Conservation (phyloP, 768 basidiomycete species). For the Rubroboletus pulcherrimus region DNA sequence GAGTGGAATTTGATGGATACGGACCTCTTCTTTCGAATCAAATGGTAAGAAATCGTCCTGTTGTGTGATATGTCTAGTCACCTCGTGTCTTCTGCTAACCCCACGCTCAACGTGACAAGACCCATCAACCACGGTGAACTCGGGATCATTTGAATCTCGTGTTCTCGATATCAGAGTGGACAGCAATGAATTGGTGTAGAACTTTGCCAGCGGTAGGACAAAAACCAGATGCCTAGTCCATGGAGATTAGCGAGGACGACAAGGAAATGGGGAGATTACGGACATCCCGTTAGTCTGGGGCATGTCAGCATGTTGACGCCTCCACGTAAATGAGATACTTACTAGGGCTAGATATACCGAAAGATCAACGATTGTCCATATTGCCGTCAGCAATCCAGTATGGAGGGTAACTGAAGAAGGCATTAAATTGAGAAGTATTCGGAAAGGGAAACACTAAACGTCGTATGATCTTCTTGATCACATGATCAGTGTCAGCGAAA, state of each 20-base stretch:
- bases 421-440: not conserved
- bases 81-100: constrained; percentile 13
- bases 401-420: constrained; percentile 35
- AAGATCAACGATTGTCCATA: constrained; percentile 34
- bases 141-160: constrained; percentile 13
- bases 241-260: not conserved
- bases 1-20: not conserved
- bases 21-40: constrained; percentile 12
- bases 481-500: constrained; percentile 35
- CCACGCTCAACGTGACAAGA: constrained; percentile 17
- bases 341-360: constrained; percentile 26
- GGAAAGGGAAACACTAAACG: constrained; percentile 10
- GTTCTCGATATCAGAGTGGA: constrained; percentile 33
- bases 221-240: constrained; percentile 27
- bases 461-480: constrained; percentile 36
- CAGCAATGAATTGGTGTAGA: constrained; percentile 35
- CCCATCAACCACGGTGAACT: constrained; percentile 24
- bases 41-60: constrained; percentile 13
- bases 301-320: not conserved
- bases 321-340: not conserved
- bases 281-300: constrained; percentile 22
- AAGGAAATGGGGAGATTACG: not conserved
- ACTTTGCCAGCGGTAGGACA: constrained; percentile 31
- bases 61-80: constrained; percentile 5
- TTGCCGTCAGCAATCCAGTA: constrained; percentile 37